Evolutionary conservation across 805 yeast species (phyloP), one percentile per base, ranked within the genome.

Genomic region (Candida pseudofarinosa): DNA sequence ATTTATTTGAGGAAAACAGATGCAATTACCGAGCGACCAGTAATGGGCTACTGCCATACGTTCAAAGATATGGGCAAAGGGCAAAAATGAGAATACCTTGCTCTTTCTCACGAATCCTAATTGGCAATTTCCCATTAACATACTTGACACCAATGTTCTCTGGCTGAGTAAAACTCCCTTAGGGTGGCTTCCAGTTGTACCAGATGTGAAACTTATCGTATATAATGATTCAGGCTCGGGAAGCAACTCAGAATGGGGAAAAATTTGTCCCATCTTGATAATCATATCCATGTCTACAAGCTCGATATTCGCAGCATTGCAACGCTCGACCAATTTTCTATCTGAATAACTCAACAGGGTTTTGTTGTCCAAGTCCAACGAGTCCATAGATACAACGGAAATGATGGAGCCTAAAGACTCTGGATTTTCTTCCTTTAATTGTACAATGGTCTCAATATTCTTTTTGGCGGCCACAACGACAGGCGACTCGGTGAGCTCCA

Each of bases 161-260:
- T 59, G 64, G 14, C 56, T 45, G 47, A 83, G 65, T 23, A 80
- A 78, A 19, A 83, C 91, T 53, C 91, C 91, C 67, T 85, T 86
- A 47, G 91, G 88, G 42, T 62, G 53, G 35, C 81, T 76, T 43
- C 93, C 90, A n/a, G 86, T 80, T 17, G 88, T 81, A 34, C 78
- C 74, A 4, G 86, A 83, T 37, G 76, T 66, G 44, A 73, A 71
- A 16, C 71, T 66, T 23, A 71, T 67, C 17, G 76, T 69, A 49
- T 60, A 68, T 18, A 62, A 47, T 10, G 71, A 49, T 10, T 67
- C 65, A 16, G 63, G 55, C 37, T 50, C 51, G 7, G 73, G 72
- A 18, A 60, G 56, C 14, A 60, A 51, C 39, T 52, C 54, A 1
- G 44, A 42, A 16, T 53, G 35, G 4, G 63, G 63, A 40, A 58